Evolutionary conservation across 768 basidiomycete genomes (phyloP).

Genomic region (Tylopilus vinaceipallidus): DNA sequence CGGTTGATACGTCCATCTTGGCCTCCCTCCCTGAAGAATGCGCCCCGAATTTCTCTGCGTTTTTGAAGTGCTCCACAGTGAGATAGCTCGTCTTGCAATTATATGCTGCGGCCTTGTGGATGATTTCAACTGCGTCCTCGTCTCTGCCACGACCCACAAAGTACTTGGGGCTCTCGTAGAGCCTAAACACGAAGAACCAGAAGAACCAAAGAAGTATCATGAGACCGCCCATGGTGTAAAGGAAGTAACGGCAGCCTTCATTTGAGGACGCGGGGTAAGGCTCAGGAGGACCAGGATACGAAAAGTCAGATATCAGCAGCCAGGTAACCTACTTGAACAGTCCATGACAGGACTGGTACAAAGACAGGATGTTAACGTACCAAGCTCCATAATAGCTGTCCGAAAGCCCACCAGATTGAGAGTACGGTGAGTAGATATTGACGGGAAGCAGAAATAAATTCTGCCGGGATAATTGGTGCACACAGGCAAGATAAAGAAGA

Average conservation of each 20-base stretch:
- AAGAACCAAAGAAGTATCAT: conserved; percentile 61
- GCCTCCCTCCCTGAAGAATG: conserved; percentile 9
- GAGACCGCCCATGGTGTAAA: conserved; percentile 70
- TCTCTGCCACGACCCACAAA: conserved; percentile 68
- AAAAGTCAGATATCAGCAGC: conserved; percentile 69
- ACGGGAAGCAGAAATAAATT: conserved; percentile 68
- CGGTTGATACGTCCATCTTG: conserved; percentile 34
- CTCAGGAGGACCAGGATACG: conserved; percentile 49
- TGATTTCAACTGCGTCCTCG: conserved; percentile 55
- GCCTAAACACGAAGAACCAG: conserved; percentile 64
- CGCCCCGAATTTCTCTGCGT: conserved; percentile 12
- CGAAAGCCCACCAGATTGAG: conserved; percentile 80
- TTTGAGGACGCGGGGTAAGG: conserved; percentile 55
- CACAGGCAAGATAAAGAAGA: background rate
- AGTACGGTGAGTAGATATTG: conserved; percentile 75
- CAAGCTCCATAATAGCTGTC: conserved; percentile 60
- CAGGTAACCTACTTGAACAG: conserved; percentile 54
- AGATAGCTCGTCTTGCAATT: conserved; percentile 53
- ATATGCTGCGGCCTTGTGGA: conserved; percentile 59
- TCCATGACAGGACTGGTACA: background rate
- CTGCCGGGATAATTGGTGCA: conserved; percentile 29
- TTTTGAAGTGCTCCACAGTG: conserved; percentile 48
- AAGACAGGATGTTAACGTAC: conserved; percentile 20
- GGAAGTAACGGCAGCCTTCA: conserved; percentile 73
- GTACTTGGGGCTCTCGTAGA: conserved; percentile 71